These are phyloP conservation scores for Ophiosphaerella herpotricha DNA, from an alignment of 2,329 filamentous ascomycete genomes.

Conservation along the genomic window DNA sequence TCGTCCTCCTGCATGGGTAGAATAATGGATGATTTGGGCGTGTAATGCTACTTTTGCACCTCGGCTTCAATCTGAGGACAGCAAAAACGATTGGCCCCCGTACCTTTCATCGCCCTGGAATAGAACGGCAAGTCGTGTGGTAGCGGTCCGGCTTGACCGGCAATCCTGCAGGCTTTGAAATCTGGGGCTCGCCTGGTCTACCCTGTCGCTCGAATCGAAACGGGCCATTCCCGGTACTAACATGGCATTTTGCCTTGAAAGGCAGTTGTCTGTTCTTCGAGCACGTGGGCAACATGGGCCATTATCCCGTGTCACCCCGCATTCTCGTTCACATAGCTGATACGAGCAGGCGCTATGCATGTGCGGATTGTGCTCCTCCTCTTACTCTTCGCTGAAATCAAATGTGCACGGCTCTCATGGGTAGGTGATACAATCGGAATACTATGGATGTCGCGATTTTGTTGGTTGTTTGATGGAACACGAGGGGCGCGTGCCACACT, in stretches of 20 bases:
- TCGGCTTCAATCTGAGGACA: background rate
- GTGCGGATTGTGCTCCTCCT: background rate
- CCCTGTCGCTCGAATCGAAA: no score
- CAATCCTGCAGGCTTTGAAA: background rate
- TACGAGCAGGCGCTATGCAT: background rate
- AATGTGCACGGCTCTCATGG: no score
- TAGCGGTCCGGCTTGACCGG: background rate
- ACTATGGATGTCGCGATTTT: background rate
- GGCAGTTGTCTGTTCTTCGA: background rate
- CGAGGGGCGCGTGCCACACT: constrained; percentile 1
- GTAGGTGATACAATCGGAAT: no score
- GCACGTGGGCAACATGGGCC: background rate
- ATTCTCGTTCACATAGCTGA: background rate
- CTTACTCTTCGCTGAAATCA: no score
- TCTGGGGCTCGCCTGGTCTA: background rate
- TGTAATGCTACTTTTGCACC: background rate
- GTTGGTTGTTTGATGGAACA: no score
- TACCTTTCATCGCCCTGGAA: background rate
- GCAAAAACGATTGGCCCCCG: background rate
- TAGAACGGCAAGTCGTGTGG: background rate
- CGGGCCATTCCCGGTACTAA: background rate
- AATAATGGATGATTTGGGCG: background rate
- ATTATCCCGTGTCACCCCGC: background rate
- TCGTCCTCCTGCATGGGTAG: background rate
- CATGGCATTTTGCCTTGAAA: background rate